A percentile compares a stretch with the other conserved stretches of the same genome.
phyloP scores from a whole-genome alignment of 306 rosid species.

The Ochetophila trinervis region DNA sequence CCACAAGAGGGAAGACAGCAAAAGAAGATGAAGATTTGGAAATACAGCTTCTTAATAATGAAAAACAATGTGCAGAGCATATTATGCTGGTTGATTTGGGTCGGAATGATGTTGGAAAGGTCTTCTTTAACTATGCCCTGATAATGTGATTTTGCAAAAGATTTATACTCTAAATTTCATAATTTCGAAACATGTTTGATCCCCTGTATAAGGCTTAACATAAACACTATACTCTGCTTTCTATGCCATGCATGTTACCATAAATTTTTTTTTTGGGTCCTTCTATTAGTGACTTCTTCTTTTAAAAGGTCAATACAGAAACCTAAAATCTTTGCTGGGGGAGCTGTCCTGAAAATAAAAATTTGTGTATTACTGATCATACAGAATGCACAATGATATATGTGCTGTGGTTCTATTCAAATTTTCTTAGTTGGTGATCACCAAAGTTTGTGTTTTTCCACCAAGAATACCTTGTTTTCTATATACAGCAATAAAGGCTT shows the following conservation, averaged over 20 bases:
- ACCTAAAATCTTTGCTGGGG: too few species aligned
- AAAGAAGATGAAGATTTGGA: constrained; percentile 59
- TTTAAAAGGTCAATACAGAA: too few species aligned
- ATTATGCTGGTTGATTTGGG: constrained; percentile 90
- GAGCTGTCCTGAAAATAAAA: too few species aligned
- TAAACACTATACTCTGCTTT: background rate
- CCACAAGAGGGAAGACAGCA: constrained; percentile 50
- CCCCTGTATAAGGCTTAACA: background rate
- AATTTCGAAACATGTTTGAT: background rate
- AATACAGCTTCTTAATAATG: constrained; percentile 49
- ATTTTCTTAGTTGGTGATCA: constrained; percentile 1
- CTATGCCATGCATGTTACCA: background rate
- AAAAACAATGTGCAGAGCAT: constrained; percentile 83
- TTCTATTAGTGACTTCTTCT: too few species aligned
- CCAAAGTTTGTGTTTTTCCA: constrained; percentile 10
- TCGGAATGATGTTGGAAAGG: constrained; percentile 93
- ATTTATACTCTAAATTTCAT: background rate
- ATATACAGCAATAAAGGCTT: too few species aligned
- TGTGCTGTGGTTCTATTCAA: background rate
- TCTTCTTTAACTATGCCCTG: constrained; percentile 21
- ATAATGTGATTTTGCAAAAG: constrained; percentile 7
- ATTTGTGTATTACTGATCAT: too few species aligned
- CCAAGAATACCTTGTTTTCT: too few species aligned
- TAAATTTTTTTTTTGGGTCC: background rate
- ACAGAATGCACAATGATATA: too few species aligned